Base-by-base conservation (phyloP, 345 rosid genomes). In the Brassica juncea region DNA sequence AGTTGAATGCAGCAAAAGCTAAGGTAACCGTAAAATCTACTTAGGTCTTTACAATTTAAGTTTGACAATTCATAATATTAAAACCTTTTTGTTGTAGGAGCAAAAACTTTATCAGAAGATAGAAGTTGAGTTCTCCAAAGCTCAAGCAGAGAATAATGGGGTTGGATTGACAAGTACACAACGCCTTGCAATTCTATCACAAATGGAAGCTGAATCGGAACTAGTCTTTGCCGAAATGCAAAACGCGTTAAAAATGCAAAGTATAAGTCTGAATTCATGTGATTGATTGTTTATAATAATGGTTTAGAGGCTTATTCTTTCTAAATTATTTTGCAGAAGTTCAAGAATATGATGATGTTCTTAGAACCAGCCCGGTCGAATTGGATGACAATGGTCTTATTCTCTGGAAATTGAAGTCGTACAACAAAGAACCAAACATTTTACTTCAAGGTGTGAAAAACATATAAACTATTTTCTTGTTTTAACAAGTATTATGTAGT, bases 311-410 rank as follows among this genome's bases (percentile, higher is more conserved):
- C 16, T 60, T 62, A 55, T 47, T 35, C 30, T 12, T 35, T 71
- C 12, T 35, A 27, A 3, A 69, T 4, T 32, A 73, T 37, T 39
- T 19, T 63, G 81, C 84, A 91, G 91, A 74, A 77, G 75, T 52
- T 49, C 82, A 74, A 76, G 83, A 86, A 84, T 79, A 83, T 69
- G 91, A 84, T 67, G 91, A 85, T 87, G 92, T 91, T 78, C 82
- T 91, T 80, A 89, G 97, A 84, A 88, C 86, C 3, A 91, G 77
- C 42, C 84, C 88, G 34, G 67, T 23, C 25, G 25, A 23, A 23
- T 23, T 23, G 25, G 25, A 23, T 23, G 25, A 23, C 25, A 23
- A 23, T 23, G 25, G 25, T 23, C 25, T 23, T 23, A 23, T 23
- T 23, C 25, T 23, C 25, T 23, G 25, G 23, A 23, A 23, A 23